Base-by-base conservation (phyloP, 208 protist species). In the Acanthamoeba healyi region DNA sequence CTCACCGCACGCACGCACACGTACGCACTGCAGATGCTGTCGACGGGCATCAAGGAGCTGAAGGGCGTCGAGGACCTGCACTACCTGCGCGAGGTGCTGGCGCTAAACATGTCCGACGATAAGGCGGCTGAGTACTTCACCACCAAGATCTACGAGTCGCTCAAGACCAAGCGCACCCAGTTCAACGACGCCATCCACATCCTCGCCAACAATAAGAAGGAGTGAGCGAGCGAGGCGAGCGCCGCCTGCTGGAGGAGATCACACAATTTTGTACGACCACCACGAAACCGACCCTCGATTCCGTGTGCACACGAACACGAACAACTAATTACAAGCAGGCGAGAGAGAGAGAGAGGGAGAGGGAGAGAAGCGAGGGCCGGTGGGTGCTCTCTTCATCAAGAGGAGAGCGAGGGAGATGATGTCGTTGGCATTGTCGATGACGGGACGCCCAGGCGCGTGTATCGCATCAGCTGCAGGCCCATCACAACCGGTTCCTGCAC, bases 41-140 rank as follows among this genome's bases (percentile, higher is more conserved):
- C 72, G 14, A 97, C 96, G n/a, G 96, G 96, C 51, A 97, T 97
- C n/a, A 95, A 96, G 40, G 96, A 97, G 94, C 74, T 97, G 42
- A 56, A 70, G 72, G 58, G n/a, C 44, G 94, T 95, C 36, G 44
- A 42, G 58, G 95, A 96, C 72, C 92, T 96, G 9, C 38, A 86
- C 36, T 96, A 96, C 40, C 74, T 96, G 4, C 5, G 94, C 17
- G 65, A 94, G 56, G 94, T 94, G 2, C 40, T 96, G 4, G 93
- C 93, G 24, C 40, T 96, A 56, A n/a, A 93, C 40, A n/a, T 88
- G 81, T 46, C 26, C 15, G 58, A 72, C 14, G 58, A 79, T 4
- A 38, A 94, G 70, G 95, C 95, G 10, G 14, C 86, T 5, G 36
- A 36, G 29, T 82, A 93, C 51, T 96, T 96, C 58, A 61, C 36